Conservation (phyloP, 2,329 filamentous ascomycete species). For the Aspergillus pseudoviridinutans region DNA sequence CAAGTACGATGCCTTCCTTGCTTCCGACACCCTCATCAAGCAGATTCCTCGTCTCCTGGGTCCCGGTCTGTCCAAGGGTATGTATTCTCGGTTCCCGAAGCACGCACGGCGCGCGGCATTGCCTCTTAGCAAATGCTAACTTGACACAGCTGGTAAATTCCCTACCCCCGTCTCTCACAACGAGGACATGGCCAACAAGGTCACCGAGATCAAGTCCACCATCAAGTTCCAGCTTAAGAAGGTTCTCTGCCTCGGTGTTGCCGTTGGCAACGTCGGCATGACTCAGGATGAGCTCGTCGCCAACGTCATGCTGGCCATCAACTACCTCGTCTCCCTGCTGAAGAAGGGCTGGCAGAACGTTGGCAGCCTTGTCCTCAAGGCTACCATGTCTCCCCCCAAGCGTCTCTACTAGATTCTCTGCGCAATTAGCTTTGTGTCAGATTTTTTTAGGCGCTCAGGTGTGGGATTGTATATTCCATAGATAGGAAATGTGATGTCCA, state of each 20-base stretch:
- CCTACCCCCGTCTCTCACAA: slow-evolving; percentile 95
- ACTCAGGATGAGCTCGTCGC: slow-evolving; percentile 89
- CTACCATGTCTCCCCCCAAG: slow-evolving; percentile 98
- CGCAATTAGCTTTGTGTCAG: slow-evolving; percentile 25
- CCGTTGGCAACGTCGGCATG: slow-evolving; percentile 98
- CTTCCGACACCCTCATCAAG: slow-evolving; percentile 97
- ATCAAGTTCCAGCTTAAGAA: slow-evolving; percentile 99
- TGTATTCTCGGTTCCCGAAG: slow-evolving; percentile 24
- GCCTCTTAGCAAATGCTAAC: slow-evolving; percentile 21
- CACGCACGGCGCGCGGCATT: background rate
- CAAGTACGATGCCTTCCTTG: slow-evolving; percentile 99
- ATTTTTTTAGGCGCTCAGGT: slow-evolving; percentile 19
- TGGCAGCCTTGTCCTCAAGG: slow-evolving; percentile 99
- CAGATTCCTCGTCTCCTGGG: slow-evolving; percentile 99
- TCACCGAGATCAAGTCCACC: slow-evolving; percentile 99
- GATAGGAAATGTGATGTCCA: slow-evolving; percentile 32
- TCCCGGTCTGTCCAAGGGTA: slow-evolving; percentile 95
- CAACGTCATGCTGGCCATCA: slow-evolving; percentile 99
- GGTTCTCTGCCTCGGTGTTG: slow-evolving; percentile 99
- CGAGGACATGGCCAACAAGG: slow-evolving; percentile 90
- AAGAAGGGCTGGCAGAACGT: slow-evolving; percentile 99
- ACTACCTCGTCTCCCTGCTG: slow-evolving; percentile 98
- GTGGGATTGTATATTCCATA: slow-evolving; percentile 28
- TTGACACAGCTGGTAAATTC: slow-evolving; percentile 87
- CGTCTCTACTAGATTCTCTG: slow-evolving; percentile 76